Conservation (phyloP, 345 rosid genomes). For the Euphorbia peplus region DNA sequence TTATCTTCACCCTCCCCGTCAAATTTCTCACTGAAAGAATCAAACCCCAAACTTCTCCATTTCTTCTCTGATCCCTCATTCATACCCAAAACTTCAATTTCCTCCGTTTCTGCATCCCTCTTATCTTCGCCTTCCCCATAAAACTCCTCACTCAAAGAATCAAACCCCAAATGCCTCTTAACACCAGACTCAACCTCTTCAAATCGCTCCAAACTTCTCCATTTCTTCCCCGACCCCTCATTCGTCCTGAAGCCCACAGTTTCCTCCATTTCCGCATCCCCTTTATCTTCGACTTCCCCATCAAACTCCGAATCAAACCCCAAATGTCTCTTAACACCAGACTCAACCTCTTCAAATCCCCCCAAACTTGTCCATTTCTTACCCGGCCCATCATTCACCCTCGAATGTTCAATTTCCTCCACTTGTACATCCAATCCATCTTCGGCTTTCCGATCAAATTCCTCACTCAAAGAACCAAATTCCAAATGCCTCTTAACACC, state of each 20-base stretch:
- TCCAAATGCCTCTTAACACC: constrained; percentile 44
- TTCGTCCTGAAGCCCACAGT: constrained; percentile 8
- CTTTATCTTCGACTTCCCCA: constrained; percentile 30
- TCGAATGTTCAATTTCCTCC: constrained; percentile 18
- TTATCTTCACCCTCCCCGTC: too few species aligned
- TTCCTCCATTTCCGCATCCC: constrained; percentile 24
- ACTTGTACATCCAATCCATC: constrained; percentile 23
- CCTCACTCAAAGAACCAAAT: constrained; percentile 40
- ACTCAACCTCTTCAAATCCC: constrained; percentile 14
- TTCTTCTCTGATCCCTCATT: constrained; percentile 23
- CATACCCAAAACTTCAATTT: constrained; percentile 2
- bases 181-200: constrained; percentile 30
- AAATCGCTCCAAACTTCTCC: constrained; percentile 9
- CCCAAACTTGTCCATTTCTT: constrained; percentile 24
- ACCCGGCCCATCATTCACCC: constrained; percentile 13
- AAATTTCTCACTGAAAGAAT: constrained; percentile 30
- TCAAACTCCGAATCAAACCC: constrained; percentile 42
- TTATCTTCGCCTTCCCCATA: constrained; percentile 25
- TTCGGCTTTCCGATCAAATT: constrained; percentile 20
- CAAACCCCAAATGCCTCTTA: constrained; percentile 49
- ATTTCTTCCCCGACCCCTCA: constrained; percentile 23
- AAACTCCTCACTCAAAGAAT: constrained; percentile 29
- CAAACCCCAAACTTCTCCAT: constrained; percentile 34
- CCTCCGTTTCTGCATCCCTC: constrained; percentile 27
- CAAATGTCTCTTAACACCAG: constrained; percentile 39